phyloP scores from a whole-genome alignment of 2,329 filamentous ascomycete genomes.

The Scedosporium aurantiacum region DNA sequence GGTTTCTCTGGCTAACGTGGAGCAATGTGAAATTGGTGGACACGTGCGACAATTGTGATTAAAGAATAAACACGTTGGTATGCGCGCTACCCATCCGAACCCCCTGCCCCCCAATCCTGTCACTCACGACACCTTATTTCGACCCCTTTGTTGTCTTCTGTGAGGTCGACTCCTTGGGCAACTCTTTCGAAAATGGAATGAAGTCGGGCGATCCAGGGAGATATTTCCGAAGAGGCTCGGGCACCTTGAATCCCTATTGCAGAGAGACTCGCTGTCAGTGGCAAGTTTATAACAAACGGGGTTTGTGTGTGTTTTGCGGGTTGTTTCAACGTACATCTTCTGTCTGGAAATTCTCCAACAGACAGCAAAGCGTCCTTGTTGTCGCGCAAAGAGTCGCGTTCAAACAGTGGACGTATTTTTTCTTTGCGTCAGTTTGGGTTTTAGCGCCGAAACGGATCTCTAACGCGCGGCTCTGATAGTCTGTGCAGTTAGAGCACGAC shows the following conservation, averaged over 20 bases:
- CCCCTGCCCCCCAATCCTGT: too few relatives aligned
- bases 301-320: not conserved
- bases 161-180: constrained; percentile 53
- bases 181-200: constrained; percentile 76
- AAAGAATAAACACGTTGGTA: too few relatives aligned
- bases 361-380: constrained; percentile 82
- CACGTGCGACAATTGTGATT: too few relatives aligned
- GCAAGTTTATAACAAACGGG: constrained; percentile 1
- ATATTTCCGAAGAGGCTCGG: constrained; percentile 77
- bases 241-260: constrained; percentile 60
- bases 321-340: constrained; percentile 53
- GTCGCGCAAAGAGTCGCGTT: constrained; percentile 88
- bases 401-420: constrained; percentile 88
- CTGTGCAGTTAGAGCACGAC: constrained; percentile 94
- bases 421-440: constrained; percentile 65
- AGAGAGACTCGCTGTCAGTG: constrained; percentile 6
- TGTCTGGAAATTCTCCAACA: constrained; percentile 95
- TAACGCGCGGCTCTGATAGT: constrained; percentile 89
- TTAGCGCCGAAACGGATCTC: constrained; percentile 89
- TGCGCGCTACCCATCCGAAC: too few relatives aligned
- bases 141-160: constrained; percentile 18
- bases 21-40: too few relatives aligned
- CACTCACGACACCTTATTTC: not conserved
- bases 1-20: too few relatives aligned
- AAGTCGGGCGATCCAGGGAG: constrained; percentile 84